Evolutionary conservation across 225 moss, liverwort and hornwort genomes (phyloP).

Genomic region (Climacium dendroides): DNA sequence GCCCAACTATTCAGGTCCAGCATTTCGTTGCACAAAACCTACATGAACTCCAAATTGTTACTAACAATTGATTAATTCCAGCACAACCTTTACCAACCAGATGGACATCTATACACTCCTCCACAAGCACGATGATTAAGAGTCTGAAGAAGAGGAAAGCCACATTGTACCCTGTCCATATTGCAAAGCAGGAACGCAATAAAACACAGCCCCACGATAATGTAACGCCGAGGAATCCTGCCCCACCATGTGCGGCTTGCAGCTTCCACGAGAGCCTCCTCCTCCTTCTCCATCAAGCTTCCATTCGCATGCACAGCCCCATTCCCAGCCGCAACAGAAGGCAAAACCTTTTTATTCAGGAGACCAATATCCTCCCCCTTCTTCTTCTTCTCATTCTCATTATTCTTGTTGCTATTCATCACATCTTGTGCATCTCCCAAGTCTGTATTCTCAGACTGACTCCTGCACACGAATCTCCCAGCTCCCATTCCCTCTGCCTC

Average conservation of each 20-base stretch:
- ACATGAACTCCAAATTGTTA: background rate
- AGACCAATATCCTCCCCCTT: background rate
- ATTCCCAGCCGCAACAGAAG: background rate
- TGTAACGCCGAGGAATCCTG: constrained; percentile 67
- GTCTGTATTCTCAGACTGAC: constrained; percentile 6
- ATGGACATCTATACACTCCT: background rate
- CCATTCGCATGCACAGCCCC: constrained; percentile 6
- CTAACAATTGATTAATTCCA: background rate
- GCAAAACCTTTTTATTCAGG: background rate
- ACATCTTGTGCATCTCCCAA: background rate
- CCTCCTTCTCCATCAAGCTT: background rate
- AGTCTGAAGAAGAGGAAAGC: background rate
- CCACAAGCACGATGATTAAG: background rate
- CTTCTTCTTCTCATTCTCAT: background rate
- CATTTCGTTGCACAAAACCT: background rate
- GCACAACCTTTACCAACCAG: background rate
- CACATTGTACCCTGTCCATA: constrained; percentile 74
- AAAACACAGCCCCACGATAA: constrained; percentile 78
- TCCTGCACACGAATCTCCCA: constrained; percentile 10
- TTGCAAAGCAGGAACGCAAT: constrained; percentile 95
- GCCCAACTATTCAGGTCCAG: background rate
- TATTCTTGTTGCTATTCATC: background rate
- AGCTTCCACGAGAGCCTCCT: background rate
- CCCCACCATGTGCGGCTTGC: constrained; percentile 18
- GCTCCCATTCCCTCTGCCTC: background rate